Evolutionary conservation across 805 yeast genomes (phyloP).

Genomic region (Vanderwaltozyma verrucispora): DNA sequence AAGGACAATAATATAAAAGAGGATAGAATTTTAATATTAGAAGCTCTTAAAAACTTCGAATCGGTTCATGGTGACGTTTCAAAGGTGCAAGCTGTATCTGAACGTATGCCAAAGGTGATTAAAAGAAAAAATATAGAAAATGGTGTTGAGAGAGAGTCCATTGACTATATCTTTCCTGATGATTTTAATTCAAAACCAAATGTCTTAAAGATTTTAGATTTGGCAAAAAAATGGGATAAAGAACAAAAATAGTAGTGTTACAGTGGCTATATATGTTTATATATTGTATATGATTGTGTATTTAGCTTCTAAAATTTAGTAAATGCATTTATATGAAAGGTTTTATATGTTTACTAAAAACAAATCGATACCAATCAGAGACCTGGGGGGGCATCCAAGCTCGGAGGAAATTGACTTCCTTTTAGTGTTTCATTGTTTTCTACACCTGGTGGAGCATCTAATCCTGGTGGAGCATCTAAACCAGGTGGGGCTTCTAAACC

Average conservation of each 20-base stretch:
- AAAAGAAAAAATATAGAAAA: slow-evolving; percentile 25
- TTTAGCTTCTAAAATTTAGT: no score
- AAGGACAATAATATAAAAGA: slow-evolving; percentile 30
- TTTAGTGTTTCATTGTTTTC: not conserved
- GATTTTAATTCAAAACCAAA: slow-evolving; percentile 28
- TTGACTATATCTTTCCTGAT: slow-evolving; percentile 60
- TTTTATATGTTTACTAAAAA: no score
- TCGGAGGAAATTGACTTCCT: not conserved
- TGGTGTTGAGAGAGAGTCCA: slow-evolving; percentile 43
- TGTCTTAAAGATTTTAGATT: slow-evolving; percentile 31
- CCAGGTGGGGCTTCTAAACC: slow-evolving; percentile 18
- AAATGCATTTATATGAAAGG: no score
- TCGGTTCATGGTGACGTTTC: slow-evolving; percentile 43
- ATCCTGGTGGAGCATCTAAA: slow-evolving; percentile 3
- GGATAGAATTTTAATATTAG: slow-evolving; percentile 42
- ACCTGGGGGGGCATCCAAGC: no score
- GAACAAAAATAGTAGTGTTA: not conserved
- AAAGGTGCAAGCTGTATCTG: slow-evolving; percentile 20
- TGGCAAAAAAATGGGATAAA: slow-evolving; percentile 41
- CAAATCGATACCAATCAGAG: no score
- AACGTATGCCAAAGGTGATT: slow-evolving; percentile 45
- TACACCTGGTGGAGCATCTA: slow-evolving; percentile 18
- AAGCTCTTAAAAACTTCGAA: slow-evolving; percentile 60
- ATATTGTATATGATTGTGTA: not conserved
- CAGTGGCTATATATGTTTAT: not conserved